A percentile compares a stretch with the other conserved stretches of the same genome.
These are phyloP conservation scores for Penicillium hordei DNA, from an alignment of 2,329 filamentous ascomycete species.

Conservation along the genomic window DNA sequence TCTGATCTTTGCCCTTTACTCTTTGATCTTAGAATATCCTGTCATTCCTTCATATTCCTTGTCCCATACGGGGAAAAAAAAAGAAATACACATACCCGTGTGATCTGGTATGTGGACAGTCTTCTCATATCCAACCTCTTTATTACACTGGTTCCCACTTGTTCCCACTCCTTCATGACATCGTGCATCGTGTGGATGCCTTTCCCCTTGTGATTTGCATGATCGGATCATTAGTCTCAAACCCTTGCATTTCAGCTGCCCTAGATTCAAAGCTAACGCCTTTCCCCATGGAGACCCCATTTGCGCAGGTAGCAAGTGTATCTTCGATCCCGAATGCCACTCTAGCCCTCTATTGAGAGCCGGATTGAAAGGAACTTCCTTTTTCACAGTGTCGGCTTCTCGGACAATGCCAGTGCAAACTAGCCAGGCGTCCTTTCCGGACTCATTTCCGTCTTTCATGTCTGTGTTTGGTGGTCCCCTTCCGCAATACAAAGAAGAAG, in stretches of 20 bases:
- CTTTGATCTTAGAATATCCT: not conserved
- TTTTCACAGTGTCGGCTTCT: constrained; percentile 25
- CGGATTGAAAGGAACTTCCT: constrained; percentile 22
- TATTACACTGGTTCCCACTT: not conserved
- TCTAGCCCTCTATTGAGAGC: constrained; percentile 22
- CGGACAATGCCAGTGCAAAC: constrained; percentile 43
- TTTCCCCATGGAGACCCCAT: constrained; percentile 24
- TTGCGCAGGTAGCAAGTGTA: constrained; percentile 44
- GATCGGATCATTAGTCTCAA: constrained; percentile 30
- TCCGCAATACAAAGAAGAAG: constrained; percentile 31
- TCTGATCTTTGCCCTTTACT: not conserved
- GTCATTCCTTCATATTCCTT: not conserved
- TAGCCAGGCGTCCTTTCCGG: constrained; percentile 40
- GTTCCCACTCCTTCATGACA: not conserved
- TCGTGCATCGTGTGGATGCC: constrained; percentile 13
- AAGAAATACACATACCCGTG: not conserved
- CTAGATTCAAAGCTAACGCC: constrained; percentile 16
- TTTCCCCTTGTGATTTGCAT: constrained; percentile 15
- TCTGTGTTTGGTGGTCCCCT: constrained; percentile 51
- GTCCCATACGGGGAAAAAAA: not conserved
- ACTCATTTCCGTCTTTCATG: constrained; percentile 55
- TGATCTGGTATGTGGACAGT: constrained; percentile 7
- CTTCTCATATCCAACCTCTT: not conserved
- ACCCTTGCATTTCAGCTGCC: constrained; percentile 25
- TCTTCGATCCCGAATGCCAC: constrained; percentile 32